Evolutionary conservation across 768 basidiomycete genomes (phyloP).

Genomic region (Tulasnella sp.): DNA sequence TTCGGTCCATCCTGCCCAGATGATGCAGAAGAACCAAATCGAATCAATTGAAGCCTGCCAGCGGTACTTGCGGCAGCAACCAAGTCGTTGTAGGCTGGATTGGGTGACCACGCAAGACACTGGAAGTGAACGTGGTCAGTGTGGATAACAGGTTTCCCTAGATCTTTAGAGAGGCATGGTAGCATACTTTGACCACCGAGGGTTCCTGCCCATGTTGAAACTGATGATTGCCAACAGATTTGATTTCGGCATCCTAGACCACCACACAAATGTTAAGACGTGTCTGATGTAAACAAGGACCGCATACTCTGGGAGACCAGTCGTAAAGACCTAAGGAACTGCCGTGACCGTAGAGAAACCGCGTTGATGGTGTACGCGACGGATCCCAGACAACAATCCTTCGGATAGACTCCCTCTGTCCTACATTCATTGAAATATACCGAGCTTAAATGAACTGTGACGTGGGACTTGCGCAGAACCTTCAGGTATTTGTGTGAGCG

Average conservation of each 20-base stretch:
- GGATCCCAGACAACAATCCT: slow-evolving; percentile 17
- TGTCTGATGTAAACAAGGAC: not conserved
- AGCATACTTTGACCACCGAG: slow-evolving; percentile 3
- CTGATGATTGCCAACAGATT: slow-evolving; percentile 3
- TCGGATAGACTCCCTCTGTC: not conserved
- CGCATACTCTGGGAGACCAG: not conserved
- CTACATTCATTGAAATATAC: not conserved
- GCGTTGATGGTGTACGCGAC: not conserved
- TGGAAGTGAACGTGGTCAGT: not conserved
- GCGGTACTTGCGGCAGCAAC: slow-evolving; percentile 20
- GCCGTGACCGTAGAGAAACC: slow-evolving; percentile 8
- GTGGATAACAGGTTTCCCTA: not conserved
- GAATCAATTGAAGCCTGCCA: slow-evolving; percentile 22
- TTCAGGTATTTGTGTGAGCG: not conserved
- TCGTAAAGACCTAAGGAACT: slow-evolving; percentile 1
- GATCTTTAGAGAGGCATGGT: not conserved
- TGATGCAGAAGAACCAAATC: slow-evolving; percentile 4
- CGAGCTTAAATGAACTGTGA: not conserved
- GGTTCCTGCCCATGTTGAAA: not conserved
- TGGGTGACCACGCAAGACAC: slow-evolving; percentile 25
- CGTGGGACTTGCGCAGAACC: not conserved
- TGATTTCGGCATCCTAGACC: not conserved
- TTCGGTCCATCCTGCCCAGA: slow-evolving; percentile 6
- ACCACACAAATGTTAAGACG: not conserved
- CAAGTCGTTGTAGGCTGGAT: slow-evolving; percentile 22